Base-by-base conservation (phyloP, 345 rosid genomes). In the Arabidopsis suecica region DNA sequence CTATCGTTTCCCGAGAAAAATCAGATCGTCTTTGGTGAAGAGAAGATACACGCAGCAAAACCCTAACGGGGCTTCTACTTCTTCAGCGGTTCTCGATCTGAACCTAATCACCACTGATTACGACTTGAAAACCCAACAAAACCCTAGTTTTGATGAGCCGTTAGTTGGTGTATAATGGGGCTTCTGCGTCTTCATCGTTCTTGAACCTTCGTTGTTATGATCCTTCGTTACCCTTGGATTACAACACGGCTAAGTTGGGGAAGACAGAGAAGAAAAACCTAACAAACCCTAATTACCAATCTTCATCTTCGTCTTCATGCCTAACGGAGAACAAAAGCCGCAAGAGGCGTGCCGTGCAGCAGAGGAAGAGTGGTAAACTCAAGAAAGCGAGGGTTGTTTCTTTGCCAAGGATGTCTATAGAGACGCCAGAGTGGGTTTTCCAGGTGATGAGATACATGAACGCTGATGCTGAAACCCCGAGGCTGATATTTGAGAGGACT, bases 371-470 rank as follows among this genome's bases (percentile, higher is more conserved):
- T 36, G 22, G 13, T 36, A 7, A 1, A 2, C 33, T 36, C 33
- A 49, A 66, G 71, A 50, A 34, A 66, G 59, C 71, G 34, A 65
- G 49, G 58, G 14, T 48, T 65, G 7, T 1, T 11, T 0, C 30
- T 48, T 65, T 49, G 3, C 57, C 32, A 49, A 20, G 18, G 0
- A 4, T 0, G 4, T 12, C 5, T 0, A 68, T 5, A 53, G 62
- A 54, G 16, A 9, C 49, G 3, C 72, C 72, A 0, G 22, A 25
- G 2, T 68, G 48, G 72, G 9, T 68, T 3, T 22, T 9, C 0
- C 6, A 16, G 3, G 34, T 53, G 38, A 40, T 68, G 38, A 68
- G 38, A 55, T 5, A 16, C 1, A 55, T 54, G 61, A 40, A 41
- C 6, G 23, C 37, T 41, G 63, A 41, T 37, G 56, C 0, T 0